Evolutionary conservation across 345 rosid genomes (phyloP), one percentile per base, ranked within the genome.

Genomic region (Gynandropsis gynandra): DNA sequence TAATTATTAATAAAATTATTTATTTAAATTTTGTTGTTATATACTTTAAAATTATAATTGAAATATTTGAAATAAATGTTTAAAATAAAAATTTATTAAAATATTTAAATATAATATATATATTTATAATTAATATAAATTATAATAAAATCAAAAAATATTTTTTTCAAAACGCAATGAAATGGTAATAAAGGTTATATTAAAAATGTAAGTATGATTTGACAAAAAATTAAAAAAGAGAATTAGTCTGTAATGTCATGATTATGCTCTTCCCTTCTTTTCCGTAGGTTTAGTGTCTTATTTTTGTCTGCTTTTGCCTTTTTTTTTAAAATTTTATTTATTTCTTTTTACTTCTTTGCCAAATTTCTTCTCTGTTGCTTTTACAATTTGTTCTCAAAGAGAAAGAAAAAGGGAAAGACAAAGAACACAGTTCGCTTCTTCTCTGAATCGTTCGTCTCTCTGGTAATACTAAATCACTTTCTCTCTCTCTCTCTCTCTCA

Each of bases 211-310:
- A 39, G 54, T 50, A 39, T 31, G 27, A 50, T n/a, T 7, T 7
- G 15, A 49, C 16, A 12, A 56, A 41, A 54, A 47, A 20, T 20
- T 40, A 32, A 11, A 0, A 47, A 20, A 47, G 13, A 11, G 13
- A 36, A 2, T 9, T 29, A 63, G 61, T 40, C 32, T 40, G 14
- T 19, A 62, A 19, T 32, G 54, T 19, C 40, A 47, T 41, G 19
- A 63, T 63, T 50, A 16, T 39, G 13, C 5, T 60, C 36, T 34
- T 45, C 48, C 61, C 44, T 54, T 55, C 24, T 63, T 63, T 63
- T 56, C 48, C 56, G 51, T 49, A 63, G 15, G 42, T 47, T 33
- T 49, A 31, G 56, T 59, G 55, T 59, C 27, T 7, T 42, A 4
- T 38, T 56, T 55, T 49, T 56, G 56, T 63, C 51, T 56, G 55